Base-by-base conservation (phyloP, 2,329 filamentous ascomycete species). In the Lecanicillium sp. region DNA sequence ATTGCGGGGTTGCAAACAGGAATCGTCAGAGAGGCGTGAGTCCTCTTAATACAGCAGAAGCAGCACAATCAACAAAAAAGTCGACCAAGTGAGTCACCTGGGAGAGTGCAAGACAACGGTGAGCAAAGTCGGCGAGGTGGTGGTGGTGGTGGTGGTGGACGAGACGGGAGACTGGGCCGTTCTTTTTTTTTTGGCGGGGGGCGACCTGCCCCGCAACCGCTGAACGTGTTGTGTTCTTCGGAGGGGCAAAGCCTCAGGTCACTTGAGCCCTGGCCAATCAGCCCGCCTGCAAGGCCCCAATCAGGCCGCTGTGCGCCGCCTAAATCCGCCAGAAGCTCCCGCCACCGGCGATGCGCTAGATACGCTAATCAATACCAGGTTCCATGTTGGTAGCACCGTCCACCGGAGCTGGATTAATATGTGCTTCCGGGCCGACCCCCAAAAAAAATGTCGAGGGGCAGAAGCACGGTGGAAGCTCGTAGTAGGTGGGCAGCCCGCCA, bases 381-480 rank as follows among this genome's bases (percentile, higher is more conserved):
- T n/a, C n/a, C n/a, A n/a, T n/a, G n/a, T n/a, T n/a, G n/a, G n/a
- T n/a, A n/a, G n/a, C 22, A 25, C 22, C 22, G 22, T 11, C 22
- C 29, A 30, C 20, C 41, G 41, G 41, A 43, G 12, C 36, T 39
- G 36, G 41, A 38, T 35, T 29, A 43, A 43, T 36, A 33, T 36
- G 31, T 33, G 15, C 29, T 22, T 38, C 41, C 41, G 41, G 12
- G 28, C 28, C 38, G 13, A 28, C 29, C 29, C 20, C 39, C 33
- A 29, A 33, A 41, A 41, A 41, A 41, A 37, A 30, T 22, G 37
- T 41, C 34, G 39, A 41, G 39, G 30, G 39, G 39, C 39, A 41
- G 35, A 37, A 33, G 39, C 39, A 37, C 39, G 37, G 34, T 37
- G 35, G 39, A 41, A 41, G 39, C 39, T 41, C 34, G 31, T 37